Evolutionary conservation across 805 yeast species (phyloP).

Genomic region (Schizosaccharomyces osmophilus): DNA sequence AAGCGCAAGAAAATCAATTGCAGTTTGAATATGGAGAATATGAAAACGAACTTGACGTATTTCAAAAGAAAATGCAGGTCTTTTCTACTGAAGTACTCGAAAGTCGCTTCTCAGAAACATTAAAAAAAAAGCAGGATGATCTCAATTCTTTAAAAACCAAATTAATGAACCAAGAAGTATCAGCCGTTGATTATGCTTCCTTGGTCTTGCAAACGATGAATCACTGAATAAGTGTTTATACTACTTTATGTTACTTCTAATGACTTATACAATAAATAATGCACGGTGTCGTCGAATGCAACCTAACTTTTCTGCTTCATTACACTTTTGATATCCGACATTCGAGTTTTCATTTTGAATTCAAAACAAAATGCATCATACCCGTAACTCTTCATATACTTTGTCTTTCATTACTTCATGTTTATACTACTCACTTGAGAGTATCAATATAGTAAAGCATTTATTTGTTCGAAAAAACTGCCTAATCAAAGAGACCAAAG

Average conservation of each 20-base stretch:
- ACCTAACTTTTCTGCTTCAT: no score
- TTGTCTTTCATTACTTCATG: no score
- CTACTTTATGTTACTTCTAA: no score
- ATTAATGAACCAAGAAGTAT: not conserved
- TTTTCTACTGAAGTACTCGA: not conserved
- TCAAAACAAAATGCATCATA: no score
- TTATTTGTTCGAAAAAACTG: conserved; percentile 4
- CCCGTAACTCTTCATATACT: no score
- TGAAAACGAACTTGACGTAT: not conserved
- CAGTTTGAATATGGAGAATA: not conserved
- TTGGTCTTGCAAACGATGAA: not conserved
- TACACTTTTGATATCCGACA: no score
- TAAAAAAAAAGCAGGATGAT: not conserved
- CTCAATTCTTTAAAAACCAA: not conserved
- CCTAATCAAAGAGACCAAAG: conserved; percentile 93
- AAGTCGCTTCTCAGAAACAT: not conserved
- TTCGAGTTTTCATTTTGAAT: no score
- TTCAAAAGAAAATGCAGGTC: not conserved
- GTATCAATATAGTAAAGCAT: no score
- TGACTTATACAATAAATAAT: no score
- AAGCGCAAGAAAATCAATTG: not conserved
- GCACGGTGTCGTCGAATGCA: no score
- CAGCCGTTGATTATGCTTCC: not conserved
- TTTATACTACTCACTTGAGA: no score
- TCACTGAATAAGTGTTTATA: not conserved